Percentiles rank a stretch among this genome's conserved stretches.
Evolutionary conservation across 371 early-diverging fungal species (phyloP).

Genomic region (Capillidium heterosporum): DNA sequence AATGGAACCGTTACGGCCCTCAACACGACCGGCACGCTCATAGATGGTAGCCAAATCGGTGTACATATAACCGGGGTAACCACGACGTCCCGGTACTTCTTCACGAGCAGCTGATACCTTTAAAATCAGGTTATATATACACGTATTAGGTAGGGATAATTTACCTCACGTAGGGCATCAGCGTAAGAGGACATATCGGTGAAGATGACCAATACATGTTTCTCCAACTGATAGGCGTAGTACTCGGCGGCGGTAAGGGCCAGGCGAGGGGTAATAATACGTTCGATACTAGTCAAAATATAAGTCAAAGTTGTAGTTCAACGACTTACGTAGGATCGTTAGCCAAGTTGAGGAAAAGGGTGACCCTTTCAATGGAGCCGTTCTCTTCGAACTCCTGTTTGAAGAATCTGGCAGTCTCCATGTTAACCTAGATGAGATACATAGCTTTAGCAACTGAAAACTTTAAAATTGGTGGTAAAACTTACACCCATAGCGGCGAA

Average conservation of each 20-base stretch:
- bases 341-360: conserved; percentile 98
- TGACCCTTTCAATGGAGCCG: conserved; percentile 97
- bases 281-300: conserved; percentile 61
- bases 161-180: conserved; percentile 98
- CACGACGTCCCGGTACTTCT: conserved; percentile 99
- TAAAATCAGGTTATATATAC: not conserved
- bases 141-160: not conserved
- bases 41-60: conserved; percentile 99
- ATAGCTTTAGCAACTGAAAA: not conserved
- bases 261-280: conserved; percentile 99
- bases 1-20: conserved; percentile 98
- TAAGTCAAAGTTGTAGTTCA: not conserved
- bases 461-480: not conserved
- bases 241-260: conserved; percentile 99
- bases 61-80: conserved; percentile 99
- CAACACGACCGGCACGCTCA: conserved; percentile 99
- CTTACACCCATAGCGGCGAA: conserved; percentile 99
- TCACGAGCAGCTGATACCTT: conserved; percentile 97
- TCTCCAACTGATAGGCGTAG: conserved; percentile 98
- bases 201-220: conserved; percentile 98
- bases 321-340: conserved; percentile 94
- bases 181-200: conserved; percentile 99
- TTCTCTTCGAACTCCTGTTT: conserved; percentile 99
- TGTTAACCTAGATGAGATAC: conserved; percentile 45
- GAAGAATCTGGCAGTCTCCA: conserved; percentile 99